Conservation (phyloP, 1,139 yeast genomes). For the Wickerhamiella pararugosa region DNA sequence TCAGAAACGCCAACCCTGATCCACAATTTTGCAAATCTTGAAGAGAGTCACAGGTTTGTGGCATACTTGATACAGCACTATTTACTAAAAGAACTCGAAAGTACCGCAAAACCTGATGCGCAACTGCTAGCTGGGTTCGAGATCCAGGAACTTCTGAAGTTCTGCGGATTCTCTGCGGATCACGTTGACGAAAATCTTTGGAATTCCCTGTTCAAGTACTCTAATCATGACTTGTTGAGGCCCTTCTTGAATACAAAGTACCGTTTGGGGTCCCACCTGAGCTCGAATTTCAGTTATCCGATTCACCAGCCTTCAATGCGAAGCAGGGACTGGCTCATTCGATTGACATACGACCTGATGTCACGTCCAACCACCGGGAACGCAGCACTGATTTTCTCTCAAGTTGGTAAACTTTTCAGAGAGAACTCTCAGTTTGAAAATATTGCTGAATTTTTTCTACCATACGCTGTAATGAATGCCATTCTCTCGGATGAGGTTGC, state of each 20-base stretch:
- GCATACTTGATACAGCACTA: constrained; percentile 50
- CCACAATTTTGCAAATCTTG: constrained; percentile 44
- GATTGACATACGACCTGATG: constrained; percentile 50
- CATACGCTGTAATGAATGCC: constrained; percentile 60
- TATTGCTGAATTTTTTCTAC: constrained; percentile 57
- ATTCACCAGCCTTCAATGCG: constrained; percentile 29
- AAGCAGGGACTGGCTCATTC: constrained; percentile 54
- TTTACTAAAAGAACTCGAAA: constrained; percentile 71
- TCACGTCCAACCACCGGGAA: constrained; percentile 29
- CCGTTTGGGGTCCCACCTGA: constrained; percentile 21
- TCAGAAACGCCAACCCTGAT: constrained; percentile 30
- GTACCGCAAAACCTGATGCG: constrained; percentile 73
- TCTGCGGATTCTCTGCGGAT: constrained; percentile 37
- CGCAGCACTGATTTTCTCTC: constrained; percentile 41
- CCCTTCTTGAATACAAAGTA: constrained; percentile 8
- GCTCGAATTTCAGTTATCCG: constrained; percentile 32
- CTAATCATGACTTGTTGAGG: neutral
- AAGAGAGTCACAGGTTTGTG: constrained; percentile 51
- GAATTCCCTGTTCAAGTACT: neutral
- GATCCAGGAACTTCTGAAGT: constrained; percentile 70
- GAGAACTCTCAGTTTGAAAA: constrained; percentile 38
- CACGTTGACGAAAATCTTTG: neutral
- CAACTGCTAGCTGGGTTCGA: constrained; percentile 79
- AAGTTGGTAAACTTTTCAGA: constrained; percentile 52
- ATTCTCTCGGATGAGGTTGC: constrained; percentile 26